Conservation (phyloP, 2,329 filamentous ascomycete species). For the Monilinia fructicola region DNA sequence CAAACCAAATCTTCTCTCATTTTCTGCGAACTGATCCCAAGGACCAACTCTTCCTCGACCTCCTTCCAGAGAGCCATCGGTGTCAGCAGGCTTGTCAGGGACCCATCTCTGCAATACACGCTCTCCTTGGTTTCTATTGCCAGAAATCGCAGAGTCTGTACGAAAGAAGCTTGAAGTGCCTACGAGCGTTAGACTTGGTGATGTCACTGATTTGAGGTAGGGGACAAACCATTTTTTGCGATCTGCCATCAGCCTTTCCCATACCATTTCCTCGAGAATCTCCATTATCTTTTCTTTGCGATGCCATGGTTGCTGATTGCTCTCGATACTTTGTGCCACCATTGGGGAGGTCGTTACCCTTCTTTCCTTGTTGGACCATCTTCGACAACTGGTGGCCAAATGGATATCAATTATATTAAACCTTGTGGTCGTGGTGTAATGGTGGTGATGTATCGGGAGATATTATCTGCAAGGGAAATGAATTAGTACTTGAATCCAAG, state of each 20-base stretch:
- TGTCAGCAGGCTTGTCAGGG: slow-evolving; percentile 60
- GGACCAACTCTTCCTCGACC: slow-evolving; percentile 42
- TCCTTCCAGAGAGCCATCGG: slow-evolving; percentile 70
- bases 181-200: slow-evolving; percentile 42
- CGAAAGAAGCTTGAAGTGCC: slow-evolving; percentile 70
- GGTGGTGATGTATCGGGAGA: not conserved
- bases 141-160: slow-evolving; percentile 87
- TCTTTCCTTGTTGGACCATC: slow-evolving; percentile 58
- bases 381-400: slow-evolving; percentile 43
- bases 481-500: not conserved
- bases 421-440: not conserved
- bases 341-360: slow-evolving; percentile 44
- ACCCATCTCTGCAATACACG: slow-evolving; percentile 81
- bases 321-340: slow-evolving; percentile 48
- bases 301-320: slow-evolving; percentile 54
- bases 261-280: slow-evolving; percentile 51
- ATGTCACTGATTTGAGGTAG: not conserved
- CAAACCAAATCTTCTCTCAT: slow-evolving; percentile 82
- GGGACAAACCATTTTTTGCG: slow-evolving; percentile 61
- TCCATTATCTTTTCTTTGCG: slow-evolving; percentile 60
- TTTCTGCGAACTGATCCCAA: slow-evolving; percentile 95
- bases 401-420: slow-evolving; percentile 15
- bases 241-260: slow-evolving; percentile 49
- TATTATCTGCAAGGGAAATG: slow-evolving; percentile 22
- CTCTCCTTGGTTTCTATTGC: slow-evolving; percentile 66